These are phyloP conservation scores for Mycogone perniciosa DNA, from an alignment of 2,329 filamentous ascomycete species.

Conservation along the genomic window DNA sequence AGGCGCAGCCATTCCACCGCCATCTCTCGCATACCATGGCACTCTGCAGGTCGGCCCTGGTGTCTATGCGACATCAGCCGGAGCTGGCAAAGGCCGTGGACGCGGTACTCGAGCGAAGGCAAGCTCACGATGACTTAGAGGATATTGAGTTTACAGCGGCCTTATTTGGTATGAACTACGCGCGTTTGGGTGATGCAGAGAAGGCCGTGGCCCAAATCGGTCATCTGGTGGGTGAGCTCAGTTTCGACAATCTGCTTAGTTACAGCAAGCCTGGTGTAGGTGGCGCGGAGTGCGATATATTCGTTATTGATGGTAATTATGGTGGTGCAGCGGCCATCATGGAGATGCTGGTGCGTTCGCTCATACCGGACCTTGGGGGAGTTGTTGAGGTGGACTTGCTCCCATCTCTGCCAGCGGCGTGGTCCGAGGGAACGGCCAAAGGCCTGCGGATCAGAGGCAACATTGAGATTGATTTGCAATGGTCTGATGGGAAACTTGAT, in stretches of 20 bases:
- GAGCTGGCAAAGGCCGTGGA: constrained; percentile 4
- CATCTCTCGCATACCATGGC: constrained; percentile 11
- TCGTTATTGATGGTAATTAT: constrained; percentile 10
- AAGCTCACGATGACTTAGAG: constrained; percentile 7
- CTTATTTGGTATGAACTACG: constrained; percentile 11
- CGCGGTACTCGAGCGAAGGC: constrained; percentile 8
- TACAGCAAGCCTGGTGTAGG: constrained; percentile 11
- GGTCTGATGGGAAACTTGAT: constrained; percentile 3
- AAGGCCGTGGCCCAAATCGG: constrained; percentile 8
- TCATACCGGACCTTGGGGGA: constrained; percentile 4
- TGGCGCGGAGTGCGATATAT: constrained; percentile 6
- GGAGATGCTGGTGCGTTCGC: constrained; percentile 11
- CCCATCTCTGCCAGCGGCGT: constrained; percentile 8
- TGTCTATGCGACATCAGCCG: constrained; percentile 6
- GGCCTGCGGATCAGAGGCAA: constrained; percentile 6
- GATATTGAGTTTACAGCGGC: constrained; percentile 12
- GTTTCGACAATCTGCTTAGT: constrained; percentile 11
- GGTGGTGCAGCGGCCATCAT: constrained; percentile 9
- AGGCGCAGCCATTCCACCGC: constrained; percentile 10
- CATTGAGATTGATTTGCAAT: constrained; percentile 3
- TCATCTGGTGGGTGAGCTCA: constrained; percentile 9
- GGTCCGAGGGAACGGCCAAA: constrained; percentile 4
- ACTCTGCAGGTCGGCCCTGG: constrained; percentile 8
- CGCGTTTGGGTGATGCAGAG: constrained; percentile 6
- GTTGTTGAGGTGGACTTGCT: constrained; percentile 8